Base-by-base conservation (phyloP, 192 early-diverging fungal genomes). In the Paraglomus occultum region DNA sequence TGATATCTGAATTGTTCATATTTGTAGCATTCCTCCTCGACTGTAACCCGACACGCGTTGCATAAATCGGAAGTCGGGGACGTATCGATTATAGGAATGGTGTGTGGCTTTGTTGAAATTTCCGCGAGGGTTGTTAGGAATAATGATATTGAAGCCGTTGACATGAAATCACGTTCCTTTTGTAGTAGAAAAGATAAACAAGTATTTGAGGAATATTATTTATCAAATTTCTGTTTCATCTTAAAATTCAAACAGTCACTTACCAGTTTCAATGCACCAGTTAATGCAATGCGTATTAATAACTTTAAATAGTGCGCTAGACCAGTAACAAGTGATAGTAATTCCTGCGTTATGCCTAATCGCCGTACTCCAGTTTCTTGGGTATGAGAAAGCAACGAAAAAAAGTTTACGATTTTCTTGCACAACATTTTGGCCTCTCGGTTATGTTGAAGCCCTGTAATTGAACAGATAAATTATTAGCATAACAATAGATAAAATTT, bases 341-440 rank as follows among this genome's bases (percentile, higher is more conserved):
- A 77, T 75, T 96, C 94, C 67, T 94, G 85, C 5, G 93, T 94
- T 48, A 91, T 87, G 6, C 86, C 84, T 14, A 84, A 57, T 67
- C 79, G 79, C 50, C 80, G 79, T 2, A 77, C 75, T 8, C 82
- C 82, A 63, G 76, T 76, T 67, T 88, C 78, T 54, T 90, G 86
- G 1, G 90, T 88, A 71, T 91, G 85, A 4, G 89, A 90, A 43
- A 99, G 80, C 20, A 96, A 70, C 6, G 95, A 91, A 78, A 99
- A 97, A 75, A 98, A 98, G 71, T 89, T 90, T 59, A 96, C 90
- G 66, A 96, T 94, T 74, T 91, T 92, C 76, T 95, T 96, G 71
- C 93, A 94, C 58, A 99, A 83, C 82, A 96, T 88, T 83, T 95
- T 97, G 10, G 97, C 95, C 78, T 98, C 96, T 38, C 92, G 79